Evolutionary conservation across 1,139 yeast species (phyloP), one percentile per base, ranked within the genome.

Genomic region (Zhuliangozyma blackwelliae): DNA sequence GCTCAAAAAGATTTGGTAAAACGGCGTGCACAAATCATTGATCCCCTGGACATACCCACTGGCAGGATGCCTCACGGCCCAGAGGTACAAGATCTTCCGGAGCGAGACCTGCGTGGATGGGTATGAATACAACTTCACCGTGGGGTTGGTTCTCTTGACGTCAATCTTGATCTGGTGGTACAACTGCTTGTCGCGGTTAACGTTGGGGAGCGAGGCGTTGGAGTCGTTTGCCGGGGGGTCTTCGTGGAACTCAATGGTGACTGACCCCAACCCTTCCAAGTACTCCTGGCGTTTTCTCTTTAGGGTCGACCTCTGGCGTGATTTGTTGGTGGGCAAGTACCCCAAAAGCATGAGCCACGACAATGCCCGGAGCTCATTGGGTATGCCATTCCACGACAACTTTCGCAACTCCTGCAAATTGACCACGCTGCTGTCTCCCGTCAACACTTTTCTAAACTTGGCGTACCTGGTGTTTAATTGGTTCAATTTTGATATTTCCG

Each of bases 21-120:
- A 89, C 1, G 99, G 98, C 0, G 97, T 92, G 12, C 83, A 89
- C 39, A 92, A 70, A 59, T 92, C 99, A 57, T 92, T 92, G 40
- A 92, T 94, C 22, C 99, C 99, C 61, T 92, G 99, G n/a, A 92
- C 99, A 59, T 92, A 92, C 4, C 99, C 99, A 54, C 94, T 82
- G 4, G 97, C 97, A 1, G 99, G 98, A 55, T 94, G 98, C 44
- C 98, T 75, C 16, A 92, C 82, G 0, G 98, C 96, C 99, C 99
- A 92, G 26, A 92, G 67, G 52, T 88, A 94, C 35, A 92, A 63
- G 12, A 94, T 80, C 46, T 85, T 79, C 46, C 92, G 88, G 43
- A 92, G 66, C 10, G 95, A 75, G 40, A 79, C 64, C 52, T 92
- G 97, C 0, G 94, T 87, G 4, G 82, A 68, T 16, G 76, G 74